Percentiles rank a stretch among this genome's conserved stretches.
Evolutionary conservation across 371 early-diverging fungal species (phyloP).

Genomic region (Syncephalastrum sp.): DNA sequence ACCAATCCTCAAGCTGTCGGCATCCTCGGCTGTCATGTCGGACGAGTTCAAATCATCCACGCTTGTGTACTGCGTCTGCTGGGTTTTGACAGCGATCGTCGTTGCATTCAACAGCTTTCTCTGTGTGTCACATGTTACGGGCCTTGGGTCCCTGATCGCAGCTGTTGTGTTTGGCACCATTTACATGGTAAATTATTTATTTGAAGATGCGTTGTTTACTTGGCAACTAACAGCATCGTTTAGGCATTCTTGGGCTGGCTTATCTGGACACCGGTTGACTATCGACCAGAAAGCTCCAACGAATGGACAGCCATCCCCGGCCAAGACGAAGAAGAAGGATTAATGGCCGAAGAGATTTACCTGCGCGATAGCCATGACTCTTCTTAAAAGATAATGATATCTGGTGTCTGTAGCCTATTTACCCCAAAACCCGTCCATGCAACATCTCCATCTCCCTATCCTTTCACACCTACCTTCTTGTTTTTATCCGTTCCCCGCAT

Average conservation of each 20-base stretch:
- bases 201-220: not conserved
- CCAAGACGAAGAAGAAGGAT: slow-evolving; percentile 14
- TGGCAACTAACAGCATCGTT: not conserved
- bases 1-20: slow-evolving; percentile 67
- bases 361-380: no score
- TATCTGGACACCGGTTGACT: slow-evolving; percentile 19
- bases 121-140: slow-evolving; percentile 38
- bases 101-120: slow-evolving; percentile 55
- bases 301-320: no score
- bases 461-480: no score
- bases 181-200: slow-evolving; percentile 16
- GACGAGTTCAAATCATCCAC: slow-evolving; percentile 39
- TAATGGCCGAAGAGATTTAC: slow-evolving; percentile 10
- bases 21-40: slow-evolving; percentile 50
- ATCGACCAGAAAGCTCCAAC: not conserved
- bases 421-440: no score
- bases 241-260: slow-evolving; percentile 23
- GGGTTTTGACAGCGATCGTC: slow-evolving; percentile 46
- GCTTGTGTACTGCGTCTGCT: slow-evolving; percentile 26
- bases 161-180: slow-evolving; percentile 14
- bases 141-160: slow-evolving; percentile 3
- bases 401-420: no score
- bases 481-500: no score
- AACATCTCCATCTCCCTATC: no score
- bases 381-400: no score